A percentile compares a stretch with the other conserved stretches of the same genome.
Conservation (phyloP, 2,329 filamentous ascomycete species). For the Blastomyces percursus region DNA sequence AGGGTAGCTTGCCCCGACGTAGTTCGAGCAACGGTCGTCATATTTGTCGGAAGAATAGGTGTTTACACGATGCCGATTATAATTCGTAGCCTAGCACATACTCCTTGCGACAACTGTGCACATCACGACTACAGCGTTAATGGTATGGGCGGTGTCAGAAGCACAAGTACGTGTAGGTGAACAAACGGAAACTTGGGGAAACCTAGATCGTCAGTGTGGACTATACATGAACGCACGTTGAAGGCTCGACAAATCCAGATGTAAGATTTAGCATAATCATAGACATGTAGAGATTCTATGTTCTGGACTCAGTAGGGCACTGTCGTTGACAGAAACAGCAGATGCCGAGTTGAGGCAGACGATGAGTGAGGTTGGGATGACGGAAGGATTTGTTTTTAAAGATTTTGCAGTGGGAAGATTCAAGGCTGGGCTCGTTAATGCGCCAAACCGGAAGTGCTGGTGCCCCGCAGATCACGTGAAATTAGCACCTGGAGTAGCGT, state of each 20-base stretch:
- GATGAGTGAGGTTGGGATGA: not conserved
- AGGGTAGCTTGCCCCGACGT: constrained; percentile 25
- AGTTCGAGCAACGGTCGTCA: constrained; percentile 28
- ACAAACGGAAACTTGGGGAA: not conserved
- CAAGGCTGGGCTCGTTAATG: not conserved
- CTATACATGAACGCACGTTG: constrained; percentile 1
- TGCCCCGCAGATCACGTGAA: not conserved
- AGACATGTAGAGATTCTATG: not conserved
- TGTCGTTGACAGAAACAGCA: not conserved
- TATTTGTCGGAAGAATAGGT: constrained; percentile 12
- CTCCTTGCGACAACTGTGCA: not conserved
- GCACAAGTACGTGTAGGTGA: not conserved
- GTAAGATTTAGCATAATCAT: not conserved
- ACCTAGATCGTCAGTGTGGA: constrained; percentile 3
- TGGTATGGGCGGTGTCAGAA: not conserved
- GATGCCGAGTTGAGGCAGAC: not conserved
- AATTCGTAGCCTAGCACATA: constrained; percentile 1
- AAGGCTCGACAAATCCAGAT: constrained; percentile 2
- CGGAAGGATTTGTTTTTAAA: no score
- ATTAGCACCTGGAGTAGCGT: no score
- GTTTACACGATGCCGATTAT: not conserved
- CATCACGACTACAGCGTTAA: not conserved
- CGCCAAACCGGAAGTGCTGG: not conserved
- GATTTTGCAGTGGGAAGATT: not conserved
- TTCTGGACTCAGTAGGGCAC: not conserved